These are phyloP conservation scores for Cryptosporidium sp. DNA, from an alignment of 169 alveolate genomes.

Conservation along the genomic window DNA sequence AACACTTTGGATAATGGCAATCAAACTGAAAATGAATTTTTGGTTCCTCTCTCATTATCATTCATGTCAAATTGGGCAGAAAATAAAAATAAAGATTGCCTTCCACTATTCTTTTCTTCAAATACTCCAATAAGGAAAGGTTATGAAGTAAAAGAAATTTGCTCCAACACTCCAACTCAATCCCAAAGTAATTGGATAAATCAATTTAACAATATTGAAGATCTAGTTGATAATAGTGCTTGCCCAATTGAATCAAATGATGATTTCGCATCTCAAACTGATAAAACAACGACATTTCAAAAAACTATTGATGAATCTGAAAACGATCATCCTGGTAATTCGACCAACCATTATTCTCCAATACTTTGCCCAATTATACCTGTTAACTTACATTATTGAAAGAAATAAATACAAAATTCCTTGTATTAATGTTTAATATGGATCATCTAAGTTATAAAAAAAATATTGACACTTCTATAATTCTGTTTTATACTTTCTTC, in stretches of 20 bases:
- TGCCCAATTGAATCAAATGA: not conserved
- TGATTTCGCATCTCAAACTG: conserved; percentile 25
- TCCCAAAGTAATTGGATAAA: conserved; percentile 31
- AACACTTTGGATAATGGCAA: not conserved
- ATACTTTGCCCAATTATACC: conserved; percentile 64
- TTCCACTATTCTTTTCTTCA: conserved; percentile 15
- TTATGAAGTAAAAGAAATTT: not conserved
- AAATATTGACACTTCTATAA: too few species aligned
- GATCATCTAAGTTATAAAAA: not conserved
- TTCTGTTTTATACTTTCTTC: not conserved
- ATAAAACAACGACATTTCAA: conserved; percentile 2
- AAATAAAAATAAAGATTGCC: not conserved
- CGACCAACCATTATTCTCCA: conserved; percentile 18
- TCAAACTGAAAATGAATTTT: not conserved
- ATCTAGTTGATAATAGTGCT: not conserved
- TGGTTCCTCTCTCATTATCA: conserved; percentile 49
- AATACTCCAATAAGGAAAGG: conserved; percentile 47
- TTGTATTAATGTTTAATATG: too few species aligned
- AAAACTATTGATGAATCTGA: conserved; percentile 18
- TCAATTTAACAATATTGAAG: conserved; percentile 30
- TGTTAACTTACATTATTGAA: not conserved
- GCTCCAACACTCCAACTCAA: not conserved
- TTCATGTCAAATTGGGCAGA: conserved; percentile 14
- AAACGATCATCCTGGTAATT: not conserved
- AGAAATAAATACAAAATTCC: not conserved